phyloP scores from a whole-genome alignment of 2,329 filamentous ascomycete genomes.

The Aureobasidium leucospermi region DNA sequence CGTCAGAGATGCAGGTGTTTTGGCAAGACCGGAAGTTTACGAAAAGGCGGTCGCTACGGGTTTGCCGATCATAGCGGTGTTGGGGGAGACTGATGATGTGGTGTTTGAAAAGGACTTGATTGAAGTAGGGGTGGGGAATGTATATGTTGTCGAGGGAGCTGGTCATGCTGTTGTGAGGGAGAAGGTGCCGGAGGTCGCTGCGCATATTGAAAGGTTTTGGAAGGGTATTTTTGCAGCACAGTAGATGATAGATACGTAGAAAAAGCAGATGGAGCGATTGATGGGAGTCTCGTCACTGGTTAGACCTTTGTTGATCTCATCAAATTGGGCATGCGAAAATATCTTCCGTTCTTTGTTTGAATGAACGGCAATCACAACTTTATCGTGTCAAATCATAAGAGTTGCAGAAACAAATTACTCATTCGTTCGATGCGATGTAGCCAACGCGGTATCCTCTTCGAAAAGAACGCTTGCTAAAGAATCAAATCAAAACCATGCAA shows the following conservation, averaged over 20 bases:
- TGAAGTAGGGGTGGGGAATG: constrained; percentile 28
- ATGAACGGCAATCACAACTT: too few relatives aligned
- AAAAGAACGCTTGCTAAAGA: too few relatives aligned
- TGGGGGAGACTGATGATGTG: constrained; percentile 14
- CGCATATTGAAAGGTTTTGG: constrained; percentile 28
- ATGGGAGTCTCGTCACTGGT: too few relatives aligned
- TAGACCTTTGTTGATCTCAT: too few relatives aligned
- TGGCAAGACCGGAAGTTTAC: constrained; percentile 33
- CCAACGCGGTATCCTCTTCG: too few relatives aligned
- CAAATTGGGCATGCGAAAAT: too few relatives aligned
- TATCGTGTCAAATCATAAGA: too few relatives aligned
- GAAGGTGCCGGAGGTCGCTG: constrained; percentile 31
- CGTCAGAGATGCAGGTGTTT: constrained; percentile 39
- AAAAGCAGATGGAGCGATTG: not conserved
- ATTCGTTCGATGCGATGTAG: too few relatives aligned
- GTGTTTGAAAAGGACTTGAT: constrained; percentile 28
- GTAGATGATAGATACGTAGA: not conserved
- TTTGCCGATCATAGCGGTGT: not conserved
- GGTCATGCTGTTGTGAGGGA: constrained; percentile 37
- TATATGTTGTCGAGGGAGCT: constrained; percentile 30
- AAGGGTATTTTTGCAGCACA: not conserved
- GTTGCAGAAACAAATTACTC: too few relatives aligned
- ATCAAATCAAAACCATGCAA: too few relatives aligned
- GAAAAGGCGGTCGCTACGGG: constrained; percentile 21
- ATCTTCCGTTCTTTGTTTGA: too few relatives aligned